A percentile compares a stretch with the other conserved stretches of the same genome.
These are phyloP conservation scores for Eremochloa ophiuroides DNA, from an alignment of 176 grass and related monocot genomes.

Conservation along the genomic window DNA sequence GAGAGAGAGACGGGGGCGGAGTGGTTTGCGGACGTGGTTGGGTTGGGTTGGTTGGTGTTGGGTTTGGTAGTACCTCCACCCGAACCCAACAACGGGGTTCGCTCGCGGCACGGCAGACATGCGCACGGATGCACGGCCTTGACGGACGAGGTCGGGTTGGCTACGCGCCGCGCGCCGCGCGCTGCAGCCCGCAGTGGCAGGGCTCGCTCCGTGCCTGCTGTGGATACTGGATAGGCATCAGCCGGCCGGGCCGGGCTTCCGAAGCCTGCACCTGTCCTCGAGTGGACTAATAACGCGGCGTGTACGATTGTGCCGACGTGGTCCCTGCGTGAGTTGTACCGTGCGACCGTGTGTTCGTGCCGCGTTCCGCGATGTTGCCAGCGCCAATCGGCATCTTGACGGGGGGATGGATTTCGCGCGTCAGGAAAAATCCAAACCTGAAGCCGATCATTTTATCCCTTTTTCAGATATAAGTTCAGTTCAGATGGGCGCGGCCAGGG, in stretches of 20 bases:
- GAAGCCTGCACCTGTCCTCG: background rate
- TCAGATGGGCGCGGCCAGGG: too few relatives aligned
- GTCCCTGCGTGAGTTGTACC: background rate
- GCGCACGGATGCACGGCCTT: background rate
- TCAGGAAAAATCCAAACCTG: background rate
- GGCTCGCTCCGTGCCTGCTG: background rate
- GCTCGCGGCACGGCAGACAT: background rate
- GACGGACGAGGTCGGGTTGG: background rate
- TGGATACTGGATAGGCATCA: background rate
- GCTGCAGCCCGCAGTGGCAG: too few relatives aligned
- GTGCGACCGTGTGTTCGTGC: background rate
- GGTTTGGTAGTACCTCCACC: conserved; percentile 13
- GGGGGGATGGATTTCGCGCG: background rate
- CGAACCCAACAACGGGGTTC: background rate
- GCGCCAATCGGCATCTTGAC: background rate
- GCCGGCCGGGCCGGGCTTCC: background rate
- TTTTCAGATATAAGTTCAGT: background rate
- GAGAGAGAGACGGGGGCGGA: background rate
- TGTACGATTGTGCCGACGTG: background rate
- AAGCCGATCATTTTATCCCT: background rate
- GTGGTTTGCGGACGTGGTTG: background rate
- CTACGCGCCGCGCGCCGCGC: too few relatives aligned
- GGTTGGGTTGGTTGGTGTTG: conserved; percentile 16
- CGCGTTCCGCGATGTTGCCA: background rate
- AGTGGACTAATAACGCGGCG: background rate